Evolutionary conservation across 2,329 filamentous ascomycete genomes (phyloP).

Genomic region (Madurella mycetomatis): DNA sequence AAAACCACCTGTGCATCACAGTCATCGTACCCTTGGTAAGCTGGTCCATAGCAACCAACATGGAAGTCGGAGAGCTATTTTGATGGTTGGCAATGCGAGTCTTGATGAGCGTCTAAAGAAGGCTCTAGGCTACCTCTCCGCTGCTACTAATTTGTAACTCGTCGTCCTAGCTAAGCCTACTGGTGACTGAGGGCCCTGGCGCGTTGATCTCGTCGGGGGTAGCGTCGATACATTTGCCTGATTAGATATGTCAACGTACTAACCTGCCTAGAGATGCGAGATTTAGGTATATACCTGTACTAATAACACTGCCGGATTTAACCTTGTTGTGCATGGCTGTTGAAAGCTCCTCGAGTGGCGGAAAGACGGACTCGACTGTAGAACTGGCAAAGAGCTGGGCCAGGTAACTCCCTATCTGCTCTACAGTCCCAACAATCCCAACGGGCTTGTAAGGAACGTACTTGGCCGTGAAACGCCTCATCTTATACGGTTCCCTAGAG

Average conservation of each 20-base stretch:
- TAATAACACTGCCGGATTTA: too few species aligned
- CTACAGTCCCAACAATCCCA: slow-evolving; percentile 3
- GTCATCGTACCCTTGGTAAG: too few species aligned
- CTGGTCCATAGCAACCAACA: too few species aligned
- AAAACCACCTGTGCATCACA: too few species aligned
- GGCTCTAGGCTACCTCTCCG: background rate
- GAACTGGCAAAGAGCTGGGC: slow-evolving; percentile 13
- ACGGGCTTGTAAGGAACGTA: slow-evolving; percentile 12
- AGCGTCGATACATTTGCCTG: background rate
- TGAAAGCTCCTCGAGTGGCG: too few species aligned
- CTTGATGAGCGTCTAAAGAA: too few species aligned
- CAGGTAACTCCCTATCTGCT: background rate
- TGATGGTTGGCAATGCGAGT: too few species aligned
- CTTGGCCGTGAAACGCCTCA: slow-evolving; percentile 13
- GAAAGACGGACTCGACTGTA: slow-evolving; percentile 11
- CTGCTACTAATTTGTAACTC: background rate
- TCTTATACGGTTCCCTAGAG: slow-evolving; percentile 1
- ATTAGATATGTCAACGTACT: background rate
- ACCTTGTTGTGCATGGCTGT: too few species aligned
- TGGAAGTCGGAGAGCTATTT: too few species aligned
- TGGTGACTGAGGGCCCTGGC: background rate
- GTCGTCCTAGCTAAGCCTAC: background rate
- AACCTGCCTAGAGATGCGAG: background rate
- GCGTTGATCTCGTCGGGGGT: background rate
- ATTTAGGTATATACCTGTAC: too few species aligned